These are phyloP conservation scores for Penicillium sp. DNA, from an alignment of 2,329 filamentous ascomycete genomes.

Conservation along the genomic window DNA sequence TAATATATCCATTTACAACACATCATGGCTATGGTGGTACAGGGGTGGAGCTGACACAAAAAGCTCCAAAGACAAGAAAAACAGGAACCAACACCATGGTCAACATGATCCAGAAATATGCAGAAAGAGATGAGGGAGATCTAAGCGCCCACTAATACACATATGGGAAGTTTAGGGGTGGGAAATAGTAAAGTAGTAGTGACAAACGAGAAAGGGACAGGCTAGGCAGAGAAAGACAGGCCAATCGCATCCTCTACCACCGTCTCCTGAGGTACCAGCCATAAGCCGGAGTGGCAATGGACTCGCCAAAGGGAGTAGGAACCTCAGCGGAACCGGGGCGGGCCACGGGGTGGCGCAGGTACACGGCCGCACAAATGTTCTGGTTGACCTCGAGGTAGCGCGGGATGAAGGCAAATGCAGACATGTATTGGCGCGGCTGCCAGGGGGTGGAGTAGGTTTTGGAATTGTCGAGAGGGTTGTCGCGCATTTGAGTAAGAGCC, in stretches of 20 bases:
- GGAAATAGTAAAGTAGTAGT: constrained; percentile 16
- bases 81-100: constrained; percentile 28
- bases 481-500: constrained; percentile 63
- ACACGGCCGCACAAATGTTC: constrained; percentile 92
- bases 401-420: constrained; percentile 90
- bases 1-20: constrained; percentile 26
- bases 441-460: constrained; percentile 93
- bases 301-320: constrained; percentile 73
- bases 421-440: constrained; percentile 82
- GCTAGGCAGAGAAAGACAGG: constrained; percentile 8
- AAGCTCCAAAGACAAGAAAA: constrained; percentile 19
- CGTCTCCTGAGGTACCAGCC: constrained; percentile 90
- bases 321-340: constrained; percentile 76
- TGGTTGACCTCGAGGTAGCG: constrained; percentile 97
- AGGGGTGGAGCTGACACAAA: constrained; percentile 9
- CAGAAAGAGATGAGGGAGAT: constrained; percentile 18
- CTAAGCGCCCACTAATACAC: constrained; percentile 40
- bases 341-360: constrained; percentile 89
- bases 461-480: constrained; percentile 71
- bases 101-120: constrained; percentile 26
- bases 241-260: constrained; percentile 44
- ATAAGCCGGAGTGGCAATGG: constrained; percentile 76
- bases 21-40: constrained; percentile 28
- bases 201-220: constrained; percentile 17
- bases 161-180: constrained; percentile 14